A percentile compares a stretch with the other conserved stretches of the same genome.
Evolutionary conservation across 2,329 filamentous ascomycete genomes (phyloP).

Genomic region (Ophiostoma sp.): DNA sequence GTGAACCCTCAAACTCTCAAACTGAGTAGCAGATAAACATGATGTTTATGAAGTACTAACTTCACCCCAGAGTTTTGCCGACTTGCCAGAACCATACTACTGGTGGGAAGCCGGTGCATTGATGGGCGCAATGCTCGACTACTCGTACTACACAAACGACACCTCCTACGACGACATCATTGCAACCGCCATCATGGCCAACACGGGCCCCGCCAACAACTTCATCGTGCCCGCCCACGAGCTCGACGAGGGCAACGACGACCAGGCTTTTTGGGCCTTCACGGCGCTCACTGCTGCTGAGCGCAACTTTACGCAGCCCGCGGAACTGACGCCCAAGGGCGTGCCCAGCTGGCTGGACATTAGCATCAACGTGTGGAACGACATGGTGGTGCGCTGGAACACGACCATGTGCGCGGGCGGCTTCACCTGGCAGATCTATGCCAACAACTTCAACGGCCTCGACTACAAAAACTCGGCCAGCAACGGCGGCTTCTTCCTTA

Average conservation of each 20-base stretch:
- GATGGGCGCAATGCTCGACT: slow-evolving; percentile 69
- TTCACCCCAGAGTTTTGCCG: slow-evolving; percentile 52
- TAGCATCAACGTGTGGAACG: slow-evolving; percentile 70
- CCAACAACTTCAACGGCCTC: slow-evolving; percentile 70
- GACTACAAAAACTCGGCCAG: slow-evolving; percentile 81
- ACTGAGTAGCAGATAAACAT: too few relatives aligned
- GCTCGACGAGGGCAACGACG: slow-evolving; percentile 70
- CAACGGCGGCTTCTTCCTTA: slow-evolving; percentile 81
- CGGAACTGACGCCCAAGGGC: slow-evolving; percentile 60
- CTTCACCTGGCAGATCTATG: slow-evolving; percentile 78
- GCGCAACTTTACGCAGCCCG: slow-evolving; percentile 63
- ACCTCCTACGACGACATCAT: slow-evolving; percentile 60
- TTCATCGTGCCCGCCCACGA: slow-evolving; percentile 59
- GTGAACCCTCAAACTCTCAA: too few relatives aligned
- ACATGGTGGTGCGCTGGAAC: slow-evolving; percentile 71
- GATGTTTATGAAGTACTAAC: too few relatives aligned
- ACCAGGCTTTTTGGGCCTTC: slow-evolving; percentile 73
- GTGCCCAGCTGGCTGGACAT: slow-evolving; percentile 68
- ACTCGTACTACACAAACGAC: slow-evolving; percentile 67
- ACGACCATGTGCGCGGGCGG: slow-evolving; percentile 67
- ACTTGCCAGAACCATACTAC: slow-evolving; percentile 67
- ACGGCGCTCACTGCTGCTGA: slow-evolving; percentile 68
- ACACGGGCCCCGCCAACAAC: slow-evolving; percentile 58
- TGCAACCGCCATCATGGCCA: slow-evolving; percentile 59
- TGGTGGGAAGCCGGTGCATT: slow-evolving; percentile 67